A percentile compares a stretch with the other conserved stretches of the same genome.
phyloP scores from a whole-genome alignment of 2,329 filamentous ascomycete genomes.

The Podosphaera aphanis region DNA sequence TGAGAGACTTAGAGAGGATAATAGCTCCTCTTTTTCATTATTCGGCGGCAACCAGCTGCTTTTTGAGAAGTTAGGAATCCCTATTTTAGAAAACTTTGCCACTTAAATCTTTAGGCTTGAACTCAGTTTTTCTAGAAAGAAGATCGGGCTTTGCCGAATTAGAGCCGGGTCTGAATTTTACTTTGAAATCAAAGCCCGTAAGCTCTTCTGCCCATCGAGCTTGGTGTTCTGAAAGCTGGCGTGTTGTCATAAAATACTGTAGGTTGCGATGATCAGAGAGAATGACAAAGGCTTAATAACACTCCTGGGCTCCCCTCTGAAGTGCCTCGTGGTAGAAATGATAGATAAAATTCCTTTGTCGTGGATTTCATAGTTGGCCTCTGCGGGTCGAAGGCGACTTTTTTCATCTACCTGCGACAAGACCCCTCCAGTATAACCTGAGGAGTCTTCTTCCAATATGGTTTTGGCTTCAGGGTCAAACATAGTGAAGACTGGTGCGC shows the following conservation, averaged over 20 bases:
- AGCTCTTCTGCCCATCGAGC: too few species aligned
- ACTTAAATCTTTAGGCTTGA: too few species aligned
- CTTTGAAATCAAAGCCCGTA: too few species aligned
- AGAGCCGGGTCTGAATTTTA: too few species aligned
- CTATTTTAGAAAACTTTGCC: too few species aligned
- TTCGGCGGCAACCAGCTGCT: too few species aligned
- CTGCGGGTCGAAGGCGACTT: not conserved
- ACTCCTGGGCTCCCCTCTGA: not conserved
- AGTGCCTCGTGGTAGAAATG: not conserved
- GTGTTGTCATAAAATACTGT: not conserved
- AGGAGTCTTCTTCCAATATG: not conserved
- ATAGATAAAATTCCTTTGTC: conserved; percentile 1
- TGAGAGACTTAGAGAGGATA: too few species aligned
- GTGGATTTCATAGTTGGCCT: not conserved
- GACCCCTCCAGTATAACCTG: not conserved
- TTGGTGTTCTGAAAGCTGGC: too few species aligned
- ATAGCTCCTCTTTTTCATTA: too few species aligned
- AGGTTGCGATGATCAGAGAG: not conserved
- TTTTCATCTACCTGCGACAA: not conserved
- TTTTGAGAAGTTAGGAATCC: too few species aligned
- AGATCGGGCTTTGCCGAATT: too few species aligned
- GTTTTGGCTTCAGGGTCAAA: conserved; percentile 1
- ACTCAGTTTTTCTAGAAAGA: too few species aligned
- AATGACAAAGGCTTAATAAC: not conserved
- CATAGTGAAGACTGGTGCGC: not conserved